Evolutionary conservation across 768 basidiomycete genomes (phyloP).

Genomic region (Calocera cornea): DNA sequence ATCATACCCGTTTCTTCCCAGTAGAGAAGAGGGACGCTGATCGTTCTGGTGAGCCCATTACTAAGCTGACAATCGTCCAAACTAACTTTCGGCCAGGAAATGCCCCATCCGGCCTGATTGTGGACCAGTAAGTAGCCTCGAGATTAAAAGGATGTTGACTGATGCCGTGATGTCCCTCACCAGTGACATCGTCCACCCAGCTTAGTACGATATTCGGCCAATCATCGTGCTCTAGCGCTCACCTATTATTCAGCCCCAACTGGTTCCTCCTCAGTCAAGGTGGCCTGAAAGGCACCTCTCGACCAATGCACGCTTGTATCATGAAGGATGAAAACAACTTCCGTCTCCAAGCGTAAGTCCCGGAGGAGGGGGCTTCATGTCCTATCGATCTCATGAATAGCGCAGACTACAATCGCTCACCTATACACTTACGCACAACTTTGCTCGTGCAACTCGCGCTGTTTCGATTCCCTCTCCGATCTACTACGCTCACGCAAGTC

Average conservation of each 20-base stretch:
- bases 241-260: not conserved
- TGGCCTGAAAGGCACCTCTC: not conserved
- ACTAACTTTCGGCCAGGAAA: not conserved
- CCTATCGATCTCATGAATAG: not conserved
- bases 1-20: conserved; percentile 50
- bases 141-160: too few relatives aligned
- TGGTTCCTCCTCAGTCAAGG: conserved; percentile 4
- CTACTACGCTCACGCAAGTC: conserved; percentile 31
- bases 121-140: not conserved
- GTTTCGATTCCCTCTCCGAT: conserved; percentile 50
- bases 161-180: too few relatives aligned
- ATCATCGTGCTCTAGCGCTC: not conserved
- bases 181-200: not conserved
- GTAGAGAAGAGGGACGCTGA: conserved; percentile 38
- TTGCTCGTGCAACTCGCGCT: conserved; percentile 41
- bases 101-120: not conserved
- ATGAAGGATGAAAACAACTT: not conserved
- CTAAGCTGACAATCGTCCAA: not conserved
- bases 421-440: conserved; percentile 39
- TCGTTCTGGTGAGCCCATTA: not conserved
- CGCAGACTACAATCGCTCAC: conserved; percentile 36
- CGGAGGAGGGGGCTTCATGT: too few relatives aligned
- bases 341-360: not conserved
- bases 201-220: not conserved
- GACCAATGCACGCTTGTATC: not conserved